These are phyloP conservation scores for Mrakia blollopis DNA, from an alignment of 768 basidiomycete species.

Conservation along the genomic window DNA sequence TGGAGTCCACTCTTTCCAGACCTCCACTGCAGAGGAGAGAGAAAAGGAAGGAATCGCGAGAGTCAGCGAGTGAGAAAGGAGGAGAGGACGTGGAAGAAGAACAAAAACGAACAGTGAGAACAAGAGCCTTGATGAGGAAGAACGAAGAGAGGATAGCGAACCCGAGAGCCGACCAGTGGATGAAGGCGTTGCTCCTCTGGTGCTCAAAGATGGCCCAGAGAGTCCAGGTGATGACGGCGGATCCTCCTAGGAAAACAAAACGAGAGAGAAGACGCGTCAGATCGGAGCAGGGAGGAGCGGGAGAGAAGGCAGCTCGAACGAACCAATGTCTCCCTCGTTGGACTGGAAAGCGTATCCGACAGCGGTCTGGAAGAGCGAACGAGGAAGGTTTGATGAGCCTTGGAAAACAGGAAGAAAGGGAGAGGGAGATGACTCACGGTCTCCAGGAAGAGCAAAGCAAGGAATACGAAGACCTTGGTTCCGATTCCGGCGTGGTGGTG, in stretches of 20 bases:
- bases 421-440: background rate
- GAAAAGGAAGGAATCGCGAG: background rate
- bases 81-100: too few species aligned
- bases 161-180: slow-evolving; percentile 32
- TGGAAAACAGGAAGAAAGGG: too few species aligned
- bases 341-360: slow-evolving; percentile 24
- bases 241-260: background rate
- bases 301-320: background rate
- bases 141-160: slow-evolving; percentile 31
- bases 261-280: slow-evolving; percentile 1
- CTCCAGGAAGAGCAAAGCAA: slow-evolving; percentile 48
- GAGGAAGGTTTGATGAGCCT: too few species aligned
- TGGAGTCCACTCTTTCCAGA: slow-evolving; percentile 1
- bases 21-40: slow-evolving; percentile 14
- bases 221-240: slow-evolving; percentile 31
- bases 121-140: slow-evolving; percentile 22
- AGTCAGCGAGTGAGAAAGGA: background rate
- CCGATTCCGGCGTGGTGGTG: slow-evolving; percentile 67
- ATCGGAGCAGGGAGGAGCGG: background rate
- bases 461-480: slow-evolving; percentile 94
- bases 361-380: background rate
- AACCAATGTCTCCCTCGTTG: slow-evolving; percentile 17
- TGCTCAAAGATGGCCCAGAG: slow-evolving; percentile 29
- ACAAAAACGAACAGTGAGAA: slow-evolving; percentile 15
- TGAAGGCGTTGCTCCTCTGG: slow-evolving; percentile 19